phyloP scores from a whole-genome alignment of 2,329 filamentous ascomycete species.

The Akanthomyces dipterigenus region DNA sequence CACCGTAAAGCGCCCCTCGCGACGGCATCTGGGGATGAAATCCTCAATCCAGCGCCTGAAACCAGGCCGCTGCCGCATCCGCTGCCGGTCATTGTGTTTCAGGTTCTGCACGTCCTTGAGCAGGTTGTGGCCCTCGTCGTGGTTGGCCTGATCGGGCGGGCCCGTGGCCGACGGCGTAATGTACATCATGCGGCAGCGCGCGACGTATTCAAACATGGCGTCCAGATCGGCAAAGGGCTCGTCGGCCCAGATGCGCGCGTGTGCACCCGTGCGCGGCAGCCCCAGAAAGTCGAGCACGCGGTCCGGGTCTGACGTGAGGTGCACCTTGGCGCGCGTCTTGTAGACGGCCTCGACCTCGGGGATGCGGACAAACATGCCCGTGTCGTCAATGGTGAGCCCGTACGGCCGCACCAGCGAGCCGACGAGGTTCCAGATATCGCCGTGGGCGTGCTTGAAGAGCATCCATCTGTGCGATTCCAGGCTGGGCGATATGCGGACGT shows the following conservation, averaged over 20 bases:
- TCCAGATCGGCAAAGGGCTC: slow-evolving; percentile 47
- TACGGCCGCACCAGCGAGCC: slow-evolving; percentile 56
- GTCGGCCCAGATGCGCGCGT: slow-evolving; percentile 33
- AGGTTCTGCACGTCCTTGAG: slow-evolving; percentile 29
- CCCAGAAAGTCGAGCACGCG: slow-evolving; percentile 57
- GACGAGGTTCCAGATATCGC: slow-evolving; percentile 62
- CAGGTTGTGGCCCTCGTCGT: slow-evolving; percentile 7
- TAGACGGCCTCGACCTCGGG: slow-evolving; percentile 58
- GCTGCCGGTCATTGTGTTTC: slow-evolving; percentile 50
- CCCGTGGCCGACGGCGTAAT: slow-evolving; percentile 24
- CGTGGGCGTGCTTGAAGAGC: slow-evolving; percentile 62
- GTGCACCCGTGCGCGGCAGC: slow-evolving; percentile 34
- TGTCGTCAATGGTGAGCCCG: slow-evolving; percentile 60
- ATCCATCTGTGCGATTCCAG: slow-evolving; percentile 49
- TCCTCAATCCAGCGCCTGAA: slow-evolving; percentile 57
- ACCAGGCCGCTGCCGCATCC: slow-evolving; percentile 47
- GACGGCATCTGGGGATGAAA: slow-evolving; percentile 50
- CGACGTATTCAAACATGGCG: slow-evolving; percentile 56
- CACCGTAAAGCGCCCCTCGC: slow-evolving; percentile 28
- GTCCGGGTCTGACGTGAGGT: slow-evolving; percentile 51
- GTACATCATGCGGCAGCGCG: slow-evolving; percentile 52
- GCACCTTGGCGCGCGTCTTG: slow-evolving; percentile 49
- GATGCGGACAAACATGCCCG: slow-evolving; percentile 58
- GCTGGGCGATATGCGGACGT: slow-evolving; percentile 50
- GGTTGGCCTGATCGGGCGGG: background rate